phyloP scores from a whole-genome alignment of 2,329 filamentous ascomycete species.

The Diaporthe citri region DNA sequence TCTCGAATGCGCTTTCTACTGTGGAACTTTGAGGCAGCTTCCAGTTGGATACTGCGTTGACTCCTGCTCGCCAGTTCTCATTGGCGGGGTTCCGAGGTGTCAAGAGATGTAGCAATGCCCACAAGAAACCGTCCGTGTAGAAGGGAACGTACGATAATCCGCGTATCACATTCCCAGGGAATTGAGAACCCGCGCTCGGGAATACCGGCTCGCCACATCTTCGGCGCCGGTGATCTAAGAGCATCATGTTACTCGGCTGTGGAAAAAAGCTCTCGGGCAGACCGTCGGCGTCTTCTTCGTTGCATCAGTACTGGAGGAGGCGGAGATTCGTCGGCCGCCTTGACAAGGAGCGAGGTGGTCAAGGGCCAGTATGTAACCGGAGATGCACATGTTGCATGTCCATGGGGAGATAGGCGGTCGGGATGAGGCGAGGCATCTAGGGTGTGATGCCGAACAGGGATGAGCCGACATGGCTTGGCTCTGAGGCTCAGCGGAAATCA shows the following conservation, averaged over 20 bases:
- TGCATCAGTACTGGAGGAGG: not conserved
- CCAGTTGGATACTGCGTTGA: fast-evolving
- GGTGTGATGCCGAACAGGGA: constrained; percentile 4
- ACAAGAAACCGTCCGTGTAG: not conserved
- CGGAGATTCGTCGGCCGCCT: not conserved
- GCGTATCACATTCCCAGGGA: not conserved
- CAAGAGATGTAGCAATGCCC: not conserved
- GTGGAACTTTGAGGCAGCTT: not conserved
- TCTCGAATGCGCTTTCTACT: not conserved
- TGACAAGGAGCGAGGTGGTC: not conserved
- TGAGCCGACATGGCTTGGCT: constrained; percentile 9
- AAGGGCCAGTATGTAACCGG: not conserved
- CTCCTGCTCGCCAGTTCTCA: not conserved
- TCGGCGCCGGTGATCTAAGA: not conserved
- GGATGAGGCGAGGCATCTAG: not conserved
- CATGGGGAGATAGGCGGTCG: not conserved
- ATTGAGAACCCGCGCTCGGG: not conserved
- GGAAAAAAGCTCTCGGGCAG: not conserved
- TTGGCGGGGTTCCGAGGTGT: not conserved
- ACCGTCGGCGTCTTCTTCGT: not conserved
- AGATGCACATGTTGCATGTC: not conserved
- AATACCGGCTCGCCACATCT: not conserved
- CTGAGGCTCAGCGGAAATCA: constrained; percentile 17
- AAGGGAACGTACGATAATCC: no score
- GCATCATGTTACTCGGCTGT: not conserved